Conservation (phyloP, 1,284 basidiomycete genomes). For the Butyriboletus appendiculatus region DNA sequence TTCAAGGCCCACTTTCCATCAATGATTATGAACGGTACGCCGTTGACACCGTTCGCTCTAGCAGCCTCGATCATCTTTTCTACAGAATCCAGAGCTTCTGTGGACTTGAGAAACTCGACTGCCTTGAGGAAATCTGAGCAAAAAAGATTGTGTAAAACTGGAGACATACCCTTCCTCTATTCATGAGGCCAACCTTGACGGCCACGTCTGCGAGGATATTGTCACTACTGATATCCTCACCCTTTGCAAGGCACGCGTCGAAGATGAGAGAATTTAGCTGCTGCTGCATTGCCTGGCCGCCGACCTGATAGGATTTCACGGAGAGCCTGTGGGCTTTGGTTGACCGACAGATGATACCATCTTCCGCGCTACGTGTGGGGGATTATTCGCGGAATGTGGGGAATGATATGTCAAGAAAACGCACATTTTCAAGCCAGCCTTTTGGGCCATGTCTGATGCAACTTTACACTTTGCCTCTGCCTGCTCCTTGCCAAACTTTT, state of each 20-base stretch:
- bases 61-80: constrained; percentile 68
- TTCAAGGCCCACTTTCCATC: constrained; percentile 79
- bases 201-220: constrained; percentile 64
- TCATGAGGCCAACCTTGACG: constrained; percentile 59
- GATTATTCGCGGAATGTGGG: background rate
- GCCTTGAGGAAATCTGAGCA: constrained; percentile 39
- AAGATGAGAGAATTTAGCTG: constrained; percentile 61
- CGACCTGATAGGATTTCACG: constrained; percentile 66
- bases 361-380: constrained; percentile 44
- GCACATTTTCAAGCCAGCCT: constrained; percentile 68
- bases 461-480: constrained; percentile 49
- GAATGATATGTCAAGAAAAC: constrained; percentile 26
- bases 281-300: constrained; percentile 65
- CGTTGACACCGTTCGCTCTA: constrained; percentile 69
- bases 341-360: constrained; percentile 65
- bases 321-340: constrained; percentile 72
- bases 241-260: constrained; percentile 65
- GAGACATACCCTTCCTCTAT: constrained; percentile 55
- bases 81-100: constrained; percentile 69
- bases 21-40: constrained; percentile 80
- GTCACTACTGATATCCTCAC: constrained; percentile 62
- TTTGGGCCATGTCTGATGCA: constrained; percentile 53
- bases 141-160: background rate
- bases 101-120: constrained; percentile 61
- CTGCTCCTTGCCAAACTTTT: constrained; percentile 61